phyloP scores from a whole-genome alignment of 495 filamentous ascomycete genomes.

The Apiosordaria backusii region DNA sequence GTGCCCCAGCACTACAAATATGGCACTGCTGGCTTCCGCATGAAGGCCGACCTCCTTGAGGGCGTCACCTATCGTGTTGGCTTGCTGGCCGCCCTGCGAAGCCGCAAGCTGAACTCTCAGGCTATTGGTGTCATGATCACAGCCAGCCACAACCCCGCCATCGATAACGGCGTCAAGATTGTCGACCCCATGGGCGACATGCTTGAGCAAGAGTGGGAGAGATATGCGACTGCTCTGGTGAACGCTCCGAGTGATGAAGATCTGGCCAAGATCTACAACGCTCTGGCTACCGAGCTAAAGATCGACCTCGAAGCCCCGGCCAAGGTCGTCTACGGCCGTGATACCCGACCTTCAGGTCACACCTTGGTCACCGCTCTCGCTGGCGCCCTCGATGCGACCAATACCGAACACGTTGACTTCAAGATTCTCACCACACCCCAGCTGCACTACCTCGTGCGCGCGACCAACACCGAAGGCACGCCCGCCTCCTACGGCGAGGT shows the following conservation, averaged over 20 bases:
- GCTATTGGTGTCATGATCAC: constrained; percentile 99
- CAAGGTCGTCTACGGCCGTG: constrained; percentile 83
- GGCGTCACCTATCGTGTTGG: constrained; percentile 89
- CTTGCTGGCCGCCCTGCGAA: constrained; percentile 84
- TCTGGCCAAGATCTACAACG: constrained; percentile 69
- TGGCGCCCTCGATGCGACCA: constrained; percentile 70
- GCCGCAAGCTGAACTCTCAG: constrained; percentile 79
- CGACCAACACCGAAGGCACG: constrained; percentile 84
- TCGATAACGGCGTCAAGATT: constrained; percentile 97
- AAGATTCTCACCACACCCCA: constrained; percentile 92
- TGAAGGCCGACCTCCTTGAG: constrained; percentile 68
- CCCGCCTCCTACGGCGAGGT: constrained; percentile 80
- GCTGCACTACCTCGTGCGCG: constrained; percentile 92
- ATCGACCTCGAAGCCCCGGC: constrained; percentile 67
- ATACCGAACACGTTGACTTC: constrained; percentile 71
- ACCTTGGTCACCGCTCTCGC: constrained; percentile 72
- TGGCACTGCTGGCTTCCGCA: constrained; percentile 82
- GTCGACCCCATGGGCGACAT: constrained; percentile 98
- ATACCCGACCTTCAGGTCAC: constrained; percentile 89
- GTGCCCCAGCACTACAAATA: constrained; percentile 78
- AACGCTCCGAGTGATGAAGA: constrained; percentile 73
- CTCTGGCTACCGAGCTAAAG: constrained; percentile 66
- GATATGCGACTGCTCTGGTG: constrained; percentile 77
- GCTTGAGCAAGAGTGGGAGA: constrained; percentile 93
- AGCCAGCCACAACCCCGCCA: constrained; percentile 93